Base-by-base conservation (phyloP, 2,329 filamentous ascomycete genomes). In the Fusarium heterosporum region DNA sequence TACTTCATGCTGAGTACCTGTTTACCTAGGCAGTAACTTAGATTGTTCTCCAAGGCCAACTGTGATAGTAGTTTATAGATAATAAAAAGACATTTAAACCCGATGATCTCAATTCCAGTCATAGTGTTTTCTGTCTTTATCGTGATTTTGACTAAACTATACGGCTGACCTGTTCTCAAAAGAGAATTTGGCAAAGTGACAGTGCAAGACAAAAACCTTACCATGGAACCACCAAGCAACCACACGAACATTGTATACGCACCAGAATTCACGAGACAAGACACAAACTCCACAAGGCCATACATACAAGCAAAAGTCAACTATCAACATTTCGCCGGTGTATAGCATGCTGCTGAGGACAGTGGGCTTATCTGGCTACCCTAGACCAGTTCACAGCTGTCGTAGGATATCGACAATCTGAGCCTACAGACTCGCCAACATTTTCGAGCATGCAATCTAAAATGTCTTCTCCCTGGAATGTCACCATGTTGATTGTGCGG, bases 181-280 rank as follows among this genome's bases (percentile, higher is more conserved):
- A 3, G 16, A n/a, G 16, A 1, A 2, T 9, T 3, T 9, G 2
- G 32, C 3, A n/a, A n/a, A n/a, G n/a, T n/a, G n/a, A n/a, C n/a
- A n/a, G n/a, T n/a, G n/a, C n/a, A n/a, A n/a, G n/a, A 16, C 16
- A 8, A 4, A 10, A 36, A 14, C 32, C 3, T 9, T 36, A 16
- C 32, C 16, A n/a, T 36, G 16, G 14, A 10, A 8, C 32, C 32
- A 36, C 4, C 14, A 4, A 36, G 14, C 13, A 34, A 16, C 32
- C 32, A 28, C 26, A 9, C 3, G 14, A 8, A 34, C 4, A 16
- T 2, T 14, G n/a, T 8, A 34, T 8, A 16, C 7, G 8, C n/a
- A n/a, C 3, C 32, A n/a, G 3, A 16, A 6, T 34, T 34, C 6
- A 16, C 13, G 4, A n/a, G 14, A 1, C 9, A 9, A 16, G 14